phyloP scores from a whole-genome alignment of 352 stramenopile genomes.

The Globisporangium acanthophoron region DNA sequence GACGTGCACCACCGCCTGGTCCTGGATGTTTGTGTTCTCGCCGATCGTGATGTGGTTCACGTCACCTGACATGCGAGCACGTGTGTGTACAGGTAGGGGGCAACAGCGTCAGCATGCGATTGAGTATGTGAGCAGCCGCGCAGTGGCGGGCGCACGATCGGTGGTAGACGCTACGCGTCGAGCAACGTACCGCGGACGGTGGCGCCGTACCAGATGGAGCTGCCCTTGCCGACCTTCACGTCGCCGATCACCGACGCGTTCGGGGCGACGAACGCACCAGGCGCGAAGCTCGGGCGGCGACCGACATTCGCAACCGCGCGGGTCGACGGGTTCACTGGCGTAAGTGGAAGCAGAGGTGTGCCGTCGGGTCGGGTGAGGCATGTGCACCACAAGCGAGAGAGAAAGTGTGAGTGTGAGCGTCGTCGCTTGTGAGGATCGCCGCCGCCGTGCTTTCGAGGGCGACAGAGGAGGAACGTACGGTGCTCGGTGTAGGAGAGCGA shows the following conservation, averaged over 20 bases:
- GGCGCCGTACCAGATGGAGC: conserved; percentile 92
- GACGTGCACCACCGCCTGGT: conserved; percentile 91
- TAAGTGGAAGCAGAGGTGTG: neutral
- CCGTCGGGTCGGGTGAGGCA: no score
- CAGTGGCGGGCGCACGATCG: no score
- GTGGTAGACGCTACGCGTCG: neutral
- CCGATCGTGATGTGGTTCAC: conserved; percentile 93
- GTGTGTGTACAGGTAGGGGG: no score
- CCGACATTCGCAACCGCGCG: conserved; percentile 69
- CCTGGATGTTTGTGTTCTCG: conserved; percentile 90
- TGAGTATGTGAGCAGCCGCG: neutral
- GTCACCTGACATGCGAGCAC: conserved; percentile 37
- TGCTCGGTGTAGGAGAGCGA: conserved; percentile 84
- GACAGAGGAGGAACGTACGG: conserved; percentile 39
- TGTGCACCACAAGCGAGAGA: neutral
- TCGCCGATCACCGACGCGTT: conserved; percentile 92
- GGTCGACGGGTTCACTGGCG: conserved; percentile 77
- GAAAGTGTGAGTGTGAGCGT: conserved; percentile 2
- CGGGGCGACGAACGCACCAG: conserved; percentile 83
- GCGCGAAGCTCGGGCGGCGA: conserved; percentile 48
- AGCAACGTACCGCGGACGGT: conserved; percentile 68
- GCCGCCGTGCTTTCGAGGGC: neutral
- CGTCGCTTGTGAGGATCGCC: neutral
- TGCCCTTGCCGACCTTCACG: conserved; percentile 88
- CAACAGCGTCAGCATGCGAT: neutral